These are phyloP conservation scores for Tuber magnatum DNA, from an alignment of 495 filamentous ascomycete genomes.

Conservation along the genomic window DNA sequence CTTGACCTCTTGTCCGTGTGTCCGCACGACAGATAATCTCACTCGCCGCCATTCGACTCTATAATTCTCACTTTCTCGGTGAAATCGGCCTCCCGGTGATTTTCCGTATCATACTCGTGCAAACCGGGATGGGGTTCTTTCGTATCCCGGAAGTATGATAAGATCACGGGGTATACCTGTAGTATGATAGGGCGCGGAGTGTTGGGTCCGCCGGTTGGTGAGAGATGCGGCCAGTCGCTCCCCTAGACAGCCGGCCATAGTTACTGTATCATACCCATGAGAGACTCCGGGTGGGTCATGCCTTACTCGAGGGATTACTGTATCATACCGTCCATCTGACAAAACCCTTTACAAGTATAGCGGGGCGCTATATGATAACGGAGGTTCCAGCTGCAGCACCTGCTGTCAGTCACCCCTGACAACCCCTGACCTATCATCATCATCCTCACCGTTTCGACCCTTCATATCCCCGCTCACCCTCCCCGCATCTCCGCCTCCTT, in stretches of 20 bases:
- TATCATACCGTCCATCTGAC: too few relatives aligned
- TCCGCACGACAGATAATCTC: background rate
- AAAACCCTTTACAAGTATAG: too few relatives aligned
- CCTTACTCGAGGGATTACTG: background rate
- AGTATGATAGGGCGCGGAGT: background rate
- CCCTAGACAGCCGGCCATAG: background rate
- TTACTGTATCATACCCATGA: background rate
- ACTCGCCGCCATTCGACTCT: background rate
- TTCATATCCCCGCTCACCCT: background rate
- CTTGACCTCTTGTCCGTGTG: background rate
- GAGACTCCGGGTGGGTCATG: background rate
- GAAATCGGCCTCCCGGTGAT: background rate
- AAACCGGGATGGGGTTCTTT: too few relatives aligned
- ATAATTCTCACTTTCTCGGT: background rate
- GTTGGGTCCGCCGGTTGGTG: background rate
- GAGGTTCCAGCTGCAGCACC: background rate
- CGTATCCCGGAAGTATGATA: too few relatives aligned
- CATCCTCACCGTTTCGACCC: background rate
- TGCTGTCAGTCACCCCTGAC: background rate
- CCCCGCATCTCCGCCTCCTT: conserved; percentile 1
- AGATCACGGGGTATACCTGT: too few relatives aligned
- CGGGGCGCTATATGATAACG: background rate
- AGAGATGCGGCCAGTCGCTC: background rate
- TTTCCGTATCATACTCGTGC: background rate
- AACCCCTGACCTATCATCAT: background rate